Base-by-base conservation (phyloP, 1,284 basidiomycete species). In the Puccinia polysora region DNA sequence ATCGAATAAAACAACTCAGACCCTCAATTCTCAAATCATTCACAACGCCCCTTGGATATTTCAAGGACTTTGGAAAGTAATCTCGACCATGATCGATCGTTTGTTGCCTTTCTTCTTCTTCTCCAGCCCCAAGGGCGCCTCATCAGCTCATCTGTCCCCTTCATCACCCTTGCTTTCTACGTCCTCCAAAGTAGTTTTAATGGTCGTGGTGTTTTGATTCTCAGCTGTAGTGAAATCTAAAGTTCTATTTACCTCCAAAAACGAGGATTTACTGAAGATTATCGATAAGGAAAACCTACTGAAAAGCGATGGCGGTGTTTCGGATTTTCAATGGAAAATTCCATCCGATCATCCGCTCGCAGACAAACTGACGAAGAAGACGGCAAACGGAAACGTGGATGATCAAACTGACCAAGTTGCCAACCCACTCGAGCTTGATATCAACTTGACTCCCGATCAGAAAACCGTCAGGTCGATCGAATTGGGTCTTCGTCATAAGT, bases 1-100 rank as follows among this genome's bases (percentile, higher is more conserved):
- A 20, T 30, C 20, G 12, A 2, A 25, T 36, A 23, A 15, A 34
- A 49, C 1, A 12, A 32, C 40, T 38, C 25, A 65, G 68, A 50
- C 68, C 30, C 14, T 70, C 30, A 65, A 65, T 55, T 28, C 28
- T 38, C 64, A 53, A 40, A 60, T 70, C 55, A 62, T 70, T 12
- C 68, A 70, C 38, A 60, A 70, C 36, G 68, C 68, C 25, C 68
- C 68, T 1, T 70, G 68, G 68, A 56, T 70, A 25, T 70, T 70
- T 36, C 68, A 70, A 28, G 68, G 68, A n/a, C n/a, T 70, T 15
- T 70, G 68, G 68, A 70, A 70, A 36, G 58, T 43, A n/a, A 43
- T 70, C 20, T 47, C 56, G 7, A 55, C 68, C n/a, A 60, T 70
- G 68, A n/a, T 70, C 25, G 68, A 70, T 47, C 68, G 68, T 70